phyloP scores from a whole-genome alignment of 805 yeast species.

The Nakazawaea peltata region DNA sequence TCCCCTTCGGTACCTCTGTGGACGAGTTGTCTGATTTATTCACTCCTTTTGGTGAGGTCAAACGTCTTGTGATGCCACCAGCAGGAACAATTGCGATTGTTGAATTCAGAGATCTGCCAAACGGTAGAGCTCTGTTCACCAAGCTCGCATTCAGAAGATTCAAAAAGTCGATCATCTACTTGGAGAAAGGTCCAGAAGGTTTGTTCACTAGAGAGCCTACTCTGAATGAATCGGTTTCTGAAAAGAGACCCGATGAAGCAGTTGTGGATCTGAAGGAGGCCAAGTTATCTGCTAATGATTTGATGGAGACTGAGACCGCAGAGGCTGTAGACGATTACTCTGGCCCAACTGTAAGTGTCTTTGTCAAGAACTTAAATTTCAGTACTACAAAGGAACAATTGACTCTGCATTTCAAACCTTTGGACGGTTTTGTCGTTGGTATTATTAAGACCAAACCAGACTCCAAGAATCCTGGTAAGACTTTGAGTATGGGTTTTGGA shows the following conservation, averaged over 20 bases:
- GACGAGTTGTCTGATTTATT: constrained; percentile 82
- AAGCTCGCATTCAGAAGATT: constrained; percentile 83
- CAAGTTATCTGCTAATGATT: constrained; percentile 35
- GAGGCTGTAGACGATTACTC: constrained; percentile 30
- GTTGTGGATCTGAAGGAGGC: constrained; percentile 34
- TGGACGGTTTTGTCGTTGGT: constrained; percentile 77
- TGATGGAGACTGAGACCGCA: constrained; percentile 26
- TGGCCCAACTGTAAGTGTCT: constrained; percentile 82
- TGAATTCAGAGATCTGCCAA: constrained; percentile 74
- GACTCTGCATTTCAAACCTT: constrained; percentile 51
- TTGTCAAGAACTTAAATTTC: constrained; percentile 89
- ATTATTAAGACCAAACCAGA: constrained; percentile 85
- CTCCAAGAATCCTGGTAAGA: constrained; percentile 56
- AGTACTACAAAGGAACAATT: constrained; percentile 57
- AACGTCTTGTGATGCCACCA: constrained; percentile 86
- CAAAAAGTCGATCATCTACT: constrained; percentile 77
- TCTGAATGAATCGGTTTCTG: constrained; percentile 23
- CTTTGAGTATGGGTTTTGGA: constrained; percentile 96
- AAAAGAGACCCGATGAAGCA: constrained; percentile 20
- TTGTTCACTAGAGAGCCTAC: constrained; percentile 59
- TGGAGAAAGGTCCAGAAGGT: constrained; percentile 90
- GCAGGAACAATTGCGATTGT: constrained; percentile 94
- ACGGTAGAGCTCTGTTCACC: constrained; percentile 84
- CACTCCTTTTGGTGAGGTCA: constrained; percentile 69
- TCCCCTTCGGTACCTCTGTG: constrained; percentile 78